Evolutionary conservation across 352 stramenopile genomes (phyloP).

Genomic region (Pythium aristosporum): DNA sequence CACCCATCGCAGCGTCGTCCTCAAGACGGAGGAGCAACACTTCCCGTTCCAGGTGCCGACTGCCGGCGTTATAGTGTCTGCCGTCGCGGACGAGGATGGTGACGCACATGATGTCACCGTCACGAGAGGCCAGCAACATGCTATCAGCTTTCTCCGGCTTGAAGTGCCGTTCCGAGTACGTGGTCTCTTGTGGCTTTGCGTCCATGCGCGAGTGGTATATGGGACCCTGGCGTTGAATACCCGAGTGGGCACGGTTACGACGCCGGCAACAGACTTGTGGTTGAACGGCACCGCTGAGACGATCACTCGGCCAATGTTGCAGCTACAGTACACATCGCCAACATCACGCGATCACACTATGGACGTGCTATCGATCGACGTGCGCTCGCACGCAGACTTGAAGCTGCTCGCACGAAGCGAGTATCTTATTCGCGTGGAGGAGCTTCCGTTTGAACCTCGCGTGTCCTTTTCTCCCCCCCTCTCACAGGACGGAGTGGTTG

Average conservation of each 20-base stretch:
- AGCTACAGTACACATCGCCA: slow-evolving; percentile 7
- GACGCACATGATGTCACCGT: background rate
- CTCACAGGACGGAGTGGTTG: background rate
- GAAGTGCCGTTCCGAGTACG: background rate
- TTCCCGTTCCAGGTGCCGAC: background rate
- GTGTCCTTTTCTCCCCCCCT: background rate
- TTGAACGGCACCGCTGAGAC: slow-evolving; percentile 29
- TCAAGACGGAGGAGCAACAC: slow-evolving; percentile 7
- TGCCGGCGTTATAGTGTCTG: background rate
- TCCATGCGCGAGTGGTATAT: background rate
- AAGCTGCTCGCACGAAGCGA: slow-evolving; percentile 2
- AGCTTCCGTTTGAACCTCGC: slow-evolving; percentile 12
- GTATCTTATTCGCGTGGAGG: slow-evolving; percentile 9
- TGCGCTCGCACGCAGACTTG: background rate
- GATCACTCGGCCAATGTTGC: slow-evolving; percentile 17
- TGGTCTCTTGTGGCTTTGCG: slow-evolving; percentile 3
- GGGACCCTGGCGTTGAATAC: background rate
- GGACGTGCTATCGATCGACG: slow-evolving; percentile 6
- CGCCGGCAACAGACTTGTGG: slow-evolving; percentile 10
- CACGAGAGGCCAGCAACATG: background rate
- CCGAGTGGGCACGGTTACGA: background rate
- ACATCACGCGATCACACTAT: background rate
- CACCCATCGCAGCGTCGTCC: background rate
- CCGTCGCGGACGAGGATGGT: background rate
- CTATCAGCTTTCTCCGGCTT: background rate